Base-by-base conservation (phyloP, 1,284 basidiomycete species). In the Peniophora sp. region DNA sequence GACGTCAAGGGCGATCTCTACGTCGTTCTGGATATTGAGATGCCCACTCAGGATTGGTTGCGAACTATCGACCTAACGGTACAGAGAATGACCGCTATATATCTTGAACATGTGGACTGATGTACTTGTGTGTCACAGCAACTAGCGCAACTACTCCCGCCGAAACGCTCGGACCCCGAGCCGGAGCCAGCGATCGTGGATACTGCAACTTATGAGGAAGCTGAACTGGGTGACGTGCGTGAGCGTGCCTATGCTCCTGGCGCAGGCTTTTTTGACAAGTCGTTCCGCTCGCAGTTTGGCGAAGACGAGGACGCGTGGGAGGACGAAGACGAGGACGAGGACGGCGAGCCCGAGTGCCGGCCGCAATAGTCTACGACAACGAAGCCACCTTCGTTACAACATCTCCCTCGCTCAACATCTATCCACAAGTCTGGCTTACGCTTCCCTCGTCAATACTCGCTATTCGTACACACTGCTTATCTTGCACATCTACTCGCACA, bases 11-110 rank as follows among this genome's bases (percentile, higher is more conserved):
- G 94, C 11, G 85, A 95, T 63, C 70, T 97, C 47, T 91, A 84
- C 56, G 74, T 96, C 49, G 77, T 85, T 52, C 79, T 96, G 52
- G 78, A 85, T 49, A 77, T 97, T 50, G 92, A 95, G 68, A 93
- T 93, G 88, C 89, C 92, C 9, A 72, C 75, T 53, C 71, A 77
- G 48, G 69, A 78, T 41, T 92, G 89, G 89, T 63, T 90, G 27
- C 72, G 68, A 53, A 72, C 69, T 2, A 68, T 85, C 34, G 81
- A 90, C 61, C 63, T 62, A 36, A 67, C 74, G 64, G 88, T 88
- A 59, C 27, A 60, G 51, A 41, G 48, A 16, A 48, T 41, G 10
- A 17, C n/a, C 12, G 6, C 16, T 23, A 36, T 17, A 16, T 22
- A 41, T 41, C 38, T 5, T 17, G 5, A 41, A 41, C n/a, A 41